phyloP scores from a whole-genome alignment of 73 alveolate species.

The Symbiodinium natans region DNA sequence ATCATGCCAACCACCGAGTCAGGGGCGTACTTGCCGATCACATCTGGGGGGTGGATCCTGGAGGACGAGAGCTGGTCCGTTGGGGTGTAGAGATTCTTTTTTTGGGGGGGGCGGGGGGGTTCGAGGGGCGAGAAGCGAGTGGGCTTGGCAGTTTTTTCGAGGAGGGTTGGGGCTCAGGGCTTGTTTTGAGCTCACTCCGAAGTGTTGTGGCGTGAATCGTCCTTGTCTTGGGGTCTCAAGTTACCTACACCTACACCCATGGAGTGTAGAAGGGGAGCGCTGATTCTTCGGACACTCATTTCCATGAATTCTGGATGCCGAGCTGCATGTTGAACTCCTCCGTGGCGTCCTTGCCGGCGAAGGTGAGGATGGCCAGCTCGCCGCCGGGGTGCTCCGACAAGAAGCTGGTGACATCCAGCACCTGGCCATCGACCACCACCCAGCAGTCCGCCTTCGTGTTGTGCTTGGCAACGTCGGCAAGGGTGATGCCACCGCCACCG shows the following conservation, averaged over 20 bases:
- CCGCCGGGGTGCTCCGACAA: slow-evolving; percentile 93
- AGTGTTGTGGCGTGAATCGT: too few relatives aligned
- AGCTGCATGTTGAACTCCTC: slow-evolving; percentile 92
- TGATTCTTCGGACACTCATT: too few relatives aligned
- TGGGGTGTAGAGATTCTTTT: too few relatives aligned
- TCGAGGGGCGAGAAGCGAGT: too few relatives aligned
- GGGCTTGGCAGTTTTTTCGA: too few relatives aligned
- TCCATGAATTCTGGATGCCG: background rate
- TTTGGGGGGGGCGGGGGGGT: too few relatives aligned
- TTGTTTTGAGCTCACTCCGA: too few relatives aligned
- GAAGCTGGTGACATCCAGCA: slow-evolving; percentile 96
- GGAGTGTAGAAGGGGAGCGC: too few relatives aligned
- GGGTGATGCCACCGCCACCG: slow-evolving; percentile 73
- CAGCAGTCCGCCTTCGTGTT: slow-evolving; percentile 95
- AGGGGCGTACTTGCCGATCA: slow-evolving; percentile 75
- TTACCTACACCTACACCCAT: too few relatives aligned
- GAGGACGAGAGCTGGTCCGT: too few relatives aligned
- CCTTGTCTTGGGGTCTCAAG: too few relatives aligned
- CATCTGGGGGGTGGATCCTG: slow-evolving; percentile 88
- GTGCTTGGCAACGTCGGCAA: slow-evolving; percentile 95
- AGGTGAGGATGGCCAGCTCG: slow-evolving; percentile 64
- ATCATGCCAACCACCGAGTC: slow-evolving; percentile 52
- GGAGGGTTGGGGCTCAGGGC: too few relatives aligned
- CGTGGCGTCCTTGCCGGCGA: slow-evolving; percentile 93
- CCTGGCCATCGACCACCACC: slow-evolving; percentile 95